phyloP scores from a whole-genome alignment of 2,329 filamentous ascomycete genomes.

The Botryotinia calthae region DNA sequence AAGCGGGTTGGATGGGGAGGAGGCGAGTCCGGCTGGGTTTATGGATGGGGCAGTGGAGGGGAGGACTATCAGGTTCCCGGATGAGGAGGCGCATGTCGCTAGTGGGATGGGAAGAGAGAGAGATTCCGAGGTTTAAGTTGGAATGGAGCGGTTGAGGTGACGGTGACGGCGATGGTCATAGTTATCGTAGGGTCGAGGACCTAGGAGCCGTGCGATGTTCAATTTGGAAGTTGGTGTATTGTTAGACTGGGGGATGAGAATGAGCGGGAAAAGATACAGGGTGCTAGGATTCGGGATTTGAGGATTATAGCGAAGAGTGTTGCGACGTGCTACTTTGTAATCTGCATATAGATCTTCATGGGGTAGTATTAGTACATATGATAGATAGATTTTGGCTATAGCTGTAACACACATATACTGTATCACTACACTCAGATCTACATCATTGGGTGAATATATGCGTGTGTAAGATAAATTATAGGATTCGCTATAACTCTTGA shows the following conservation, averaged over 20 bases:
- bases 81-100: conserved; percentile 37
- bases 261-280: not conserved
- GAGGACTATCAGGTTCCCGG: conserved; percentile 47
- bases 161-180: no score
- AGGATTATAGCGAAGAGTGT: not conserved
- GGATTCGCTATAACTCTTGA: not conserved
- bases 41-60: conserved; percentile 17
- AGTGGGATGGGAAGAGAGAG: not conserved
- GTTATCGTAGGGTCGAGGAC: no score
- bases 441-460: not conserved
- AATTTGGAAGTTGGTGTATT: not conserved
- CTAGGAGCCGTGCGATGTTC: not conserved
- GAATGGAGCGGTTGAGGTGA: not conserved
- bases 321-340: not conserved
- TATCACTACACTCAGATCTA: not conserved
- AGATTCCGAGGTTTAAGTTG: not conserved
- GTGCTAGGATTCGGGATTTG: not conserved
- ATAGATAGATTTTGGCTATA: not conserved
- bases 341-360: not conserved
- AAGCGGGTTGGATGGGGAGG: not conserved
- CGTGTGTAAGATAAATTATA: not conserved
- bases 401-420: not conserved
- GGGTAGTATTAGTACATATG: not conserved
- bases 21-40: not conserved
- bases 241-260: not conserved